Base-by-base conservation (phyloP, 1,284 basidiomycete genomes). In the Naganishia cerealis region DNA sequence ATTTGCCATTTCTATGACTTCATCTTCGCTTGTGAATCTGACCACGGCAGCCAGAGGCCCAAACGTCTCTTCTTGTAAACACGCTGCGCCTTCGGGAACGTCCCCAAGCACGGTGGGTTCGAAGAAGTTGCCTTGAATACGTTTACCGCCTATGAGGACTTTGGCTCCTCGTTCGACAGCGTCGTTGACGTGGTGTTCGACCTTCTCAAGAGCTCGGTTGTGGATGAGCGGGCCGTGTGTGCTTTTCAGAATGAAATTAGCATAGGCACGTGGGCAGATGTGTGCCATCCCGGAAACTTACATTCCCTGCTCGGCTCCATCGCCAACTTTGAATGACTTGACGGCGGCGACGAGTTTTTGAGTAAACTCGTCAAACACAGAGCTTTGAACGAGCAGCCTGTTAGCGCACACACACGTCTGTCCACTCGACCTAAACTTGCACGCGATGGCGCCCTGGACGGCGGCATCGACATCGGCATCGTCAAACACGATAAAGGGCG, bases 191-290 rank as follows among this genome's bases (percentile, higher is more conserved):
- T 99, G 96, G 50, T 85, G 82, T 71, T 87, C 83, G 21, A 95
- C 93, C 82, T 99, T 99, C 71, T 89, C 86, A 58, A 94, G 83
- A 0, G 94, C 94, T 33, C 87, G 88, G 29, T 84, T 81, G 80
- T 96, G 93, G 72, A 99, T 96, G 61, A 99, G 84, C 13, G 96
- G 96, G 0, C 96, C 96, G 75, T 97, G 94, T 0, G 93, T 97
- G 36, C 75, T 46, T n/a, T 24, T 7, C 9, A 21, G 21, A 42
- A 13, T 2, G 40, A 12, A 24, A 18, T 26, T 39, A 29, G 42
- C 21, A 52, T 4, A 42, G 40, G 40, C 8, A 42, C 15, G 39
- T 40, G 40, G 13, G 16, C 8, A 2, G n/a, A 9, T 42, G 40
- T 42, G 3, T 15, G 42, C 42, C 13, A 18, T 43, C 7, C n/a